These are phyloP conservation scores for Globisporangium mamillatum DNA, from an alignment of 352 stramenopile genomes.

Conservation along the genomic window DNA sequence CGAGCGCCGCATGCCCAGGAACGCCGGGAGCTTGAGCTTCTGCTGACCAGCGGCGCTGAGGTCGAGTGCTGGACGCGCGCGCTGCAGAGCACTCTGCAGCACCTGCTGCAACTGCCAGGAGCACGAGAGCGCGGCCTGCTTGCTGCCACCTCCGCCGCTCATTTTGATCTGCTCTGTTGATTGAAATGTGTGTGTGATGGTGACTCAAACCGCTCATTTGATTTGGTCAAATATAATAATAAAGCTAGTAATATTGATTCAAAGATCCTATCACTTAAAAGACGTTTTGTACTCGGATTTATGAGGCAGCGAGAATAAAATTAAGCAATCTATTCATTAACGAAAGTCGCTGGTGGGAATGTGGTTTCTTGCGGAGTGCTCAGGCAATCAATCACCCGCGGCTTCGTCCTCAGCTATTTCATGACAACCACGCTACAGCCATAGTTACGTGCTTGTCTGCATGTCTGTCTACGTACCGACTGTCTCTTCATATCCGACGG, in stretches of 20 bases:
- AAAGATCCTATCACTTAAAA: neutral
- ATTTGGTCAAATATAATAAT: neutral
- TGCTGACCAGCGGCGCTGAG: slow-evolving; percentile 12
- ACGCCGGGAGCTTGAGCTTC: slow-evolving; percentile 29
- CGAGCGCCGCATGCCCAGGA: slow-evolving; percentile 65
- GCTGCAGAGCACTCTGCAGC: slow-evolving; percentile 37
- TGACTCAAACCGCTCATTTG: neutral
- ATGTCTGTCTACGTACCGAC: neutral
- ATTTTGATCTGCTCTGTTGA: slow-evolving; percentile 2
- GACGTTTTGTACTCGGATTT: neutral
- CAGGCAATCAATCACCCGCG: neutral
- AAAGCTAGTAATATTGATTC: neutral
- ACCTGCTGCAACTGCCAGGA: slow-evolving; percentile 44
- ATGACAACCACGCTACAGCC: neutral
- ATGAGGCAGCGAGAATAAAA: neutral
- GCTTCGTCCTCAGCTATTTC: neutral
- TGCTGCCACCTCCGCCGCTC: slow-evolving; percentile 14
- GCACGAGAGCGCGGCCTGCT: slow-evolving; percentile 39
- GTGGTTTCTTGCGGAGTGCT: neutral
- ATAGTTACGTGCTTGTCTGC: neutral
- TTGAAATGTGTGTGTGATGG: neutral
- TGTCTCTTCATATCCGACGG: neutral
- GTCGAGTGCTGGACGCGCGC: slow-evolving; percentile 31
- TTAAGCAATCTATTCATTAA: slow-evolving; percentile 1
- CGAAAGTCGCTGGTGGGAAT: neutral